Evolutionary conservation across 306 rosid species (phyloP).

Genomic region (Dryas drummondii): DNA sequence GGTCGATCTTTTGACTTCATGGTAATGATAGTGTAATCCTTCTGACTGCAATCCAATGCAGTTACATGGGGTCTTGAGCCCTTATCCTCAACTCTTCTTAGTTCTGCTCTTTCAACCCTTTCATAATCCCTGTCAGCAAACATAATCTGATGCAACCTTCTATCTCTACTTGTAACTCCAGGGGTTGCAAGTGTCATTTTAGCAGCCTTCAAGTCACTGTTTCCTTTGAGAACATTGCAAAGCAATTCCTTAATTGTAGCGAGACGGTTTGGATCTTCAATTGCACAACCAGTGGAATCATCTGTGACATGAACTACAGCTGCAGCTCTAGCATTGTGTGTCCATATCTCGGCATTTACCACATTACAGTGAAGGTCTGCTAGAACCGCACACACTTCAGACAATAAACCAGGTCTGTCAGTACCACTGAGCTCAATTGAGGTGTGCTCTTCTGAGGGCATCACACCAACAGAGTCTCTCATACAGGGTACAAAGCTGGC

Average conservation of each 20-base stretch:
- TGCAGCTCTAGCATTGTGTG: constrained; percentile 91
- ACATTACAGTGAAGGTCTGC: constrained; percentile 83
- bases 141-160: constrained; percentile 96
- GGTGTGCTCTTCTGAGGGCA: constrained; percentile 88
- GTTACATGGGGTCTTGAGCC: constrained; percentile 65
- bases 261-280: constrained; percentile 64
- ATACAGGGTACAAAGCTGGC: constrained; percentile 66
- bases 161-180: constrained; percentile 71
- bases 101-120: constrained; percentile 50
- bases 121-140: constrained; percentile 92
- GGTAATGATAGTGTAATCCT: constrained; percentile 75
- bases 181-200: constrained; percentile 68
- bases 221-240: constrained; percentile 76
- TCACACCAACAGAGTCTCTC: constrained; percentile 82
- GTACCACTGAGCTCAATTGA: constrained; percentile 88
- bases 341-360: constrained; percentile 92
- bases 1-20: constrained; percentile 89
- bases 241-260: constrained; percentile 67
- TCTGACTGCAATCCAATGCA: constrained; percentile 67
- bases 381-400: constrained; percentile 95
- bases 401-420: constrained; percentile 91
- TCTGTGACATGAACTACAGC: constrained; percentile 92
- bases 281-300: constrained; percentile 59
- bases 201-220: constrained; percentile 64
- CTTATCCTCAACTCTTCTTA: constrained; percentile 37